Evolutionary conservation across 2,329 filamentous ascomycete species (phyloP), one percentile per base, ranked within the genome.

Genomic region (Onygenales sp.): DNA sequence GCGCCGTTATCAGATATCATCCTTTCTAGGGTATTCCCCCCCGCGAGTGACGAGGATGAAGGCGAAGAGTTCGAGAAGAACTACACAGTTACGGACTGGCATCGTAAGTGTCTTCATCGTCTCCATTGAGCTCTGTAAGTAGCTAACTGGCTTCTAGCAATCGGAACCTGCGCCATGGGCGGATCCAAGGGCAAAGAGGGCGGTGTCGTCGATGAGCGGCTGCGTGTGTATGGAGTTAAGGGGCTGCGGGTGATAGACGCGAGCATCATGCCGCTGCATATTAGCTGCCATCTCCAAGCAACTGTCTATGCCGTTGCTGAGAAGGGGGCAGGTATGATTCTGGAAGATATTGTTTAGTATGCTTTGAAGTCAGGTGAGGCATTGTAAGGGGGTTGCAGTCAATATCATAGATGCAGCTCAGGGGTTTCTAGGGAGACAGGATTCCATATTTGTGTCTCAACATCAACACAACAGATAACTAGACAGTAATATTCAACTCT

Each of bases 81-180:
- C 47, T 54, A 69, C 58, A 57, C 64, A 55, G 63, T 63, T 21
- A 67, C 67, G 9, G 66, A 71, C 50, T 75, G 71, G 59, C 72
- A 75, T 58, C 65, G 65, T 54, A 43, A 54, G 53, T 54, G 21
- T 27, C 21, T 27, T 6, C n/a, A 38, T 5, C 17, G n/a, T 14
- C 31, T 7, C 9, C n/a, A 5, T 31, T 32, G n/a, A 39, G n/a
- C 39, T 27, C 35, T n/a, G 7, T 33, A 44, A 13, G 32, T 9
- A 5, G 21, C 27, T 27, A 45, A 46, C 43, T 43, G 13, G 14
- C 10, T 11, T 14, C 10, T 41, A 38, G 27, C 13, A n/a, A 64
- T 64, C 10, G 74, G 72, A 1, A 74, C 71, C 0, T 74, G 70
- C 48, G 68, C 73, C 0, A 71, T 76, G 71, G 74, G 74, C 9